Evolutionary conservation across 2,329 filamentous ascomycete genomes (phyloP), one percentile per base, ranked within the genome.

Genomic region (Hypoxylon sp.): DNA sequence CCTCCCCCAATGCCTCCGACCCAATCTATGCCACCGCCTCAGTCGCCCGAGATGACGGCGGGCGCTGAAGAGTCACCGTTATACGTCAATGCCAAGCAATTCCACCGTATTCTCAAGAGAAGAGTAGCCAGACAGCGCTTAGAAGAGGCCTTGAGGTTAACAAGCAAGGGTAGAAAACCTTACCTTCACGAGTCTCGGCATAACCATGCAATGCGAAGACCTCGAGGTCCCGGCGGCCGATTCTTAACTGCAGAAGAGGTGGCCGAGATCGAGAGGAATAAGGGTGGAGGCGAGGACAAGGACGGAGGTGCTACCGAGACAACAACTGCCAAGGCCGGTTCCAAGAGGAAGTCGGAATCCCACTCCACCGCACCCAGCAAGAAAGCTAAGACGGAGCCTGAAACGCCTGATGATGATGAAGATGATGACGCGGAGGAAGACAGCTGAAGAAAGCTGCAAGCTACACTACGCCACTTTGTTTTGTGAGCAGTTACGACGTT

Each of bases 51-150:
- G 77, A 89, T 96, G 74, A 87, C 91, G 0, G 84, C 91, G 2
- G 85, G 86, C 13, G 87, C 87, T 13, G 96, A 98, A 79, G 96
- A 99, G 77, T 95, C 95, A 0, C 96, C 96, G 0, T 84, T 99
- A 0, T 99, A 99, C 74, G 96, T 99, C 76, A 99, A 99, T 75
- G 96, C 96, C 4, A 99, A 99, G 80, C 96, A 99, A 76, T 99
- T 99, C 74, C 96, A 99, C 78, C 92, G 96, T 25, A 99, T 99
- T 52, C 82, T 99, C 60, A 98, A 99, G 84, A 89, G 96, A 63
- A 89, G 96, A 65, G 93, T 98, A 70, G 96, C 96, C 5, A 89
- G 96, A 34, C 96, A 98, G 80, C 93, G 93, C 78, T 85, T 99
- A 14, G 96, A 99, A 79, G 96, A 99, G 79, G 93, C 94, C 60